A percentile compares a stretch with the other conserved stretches of the same genome.
These are phyloP conservation scores for Tephrocybe rancida DNA, from an alignment of 768 basidiomycete species.

Conservation along the genomic window DNA sequence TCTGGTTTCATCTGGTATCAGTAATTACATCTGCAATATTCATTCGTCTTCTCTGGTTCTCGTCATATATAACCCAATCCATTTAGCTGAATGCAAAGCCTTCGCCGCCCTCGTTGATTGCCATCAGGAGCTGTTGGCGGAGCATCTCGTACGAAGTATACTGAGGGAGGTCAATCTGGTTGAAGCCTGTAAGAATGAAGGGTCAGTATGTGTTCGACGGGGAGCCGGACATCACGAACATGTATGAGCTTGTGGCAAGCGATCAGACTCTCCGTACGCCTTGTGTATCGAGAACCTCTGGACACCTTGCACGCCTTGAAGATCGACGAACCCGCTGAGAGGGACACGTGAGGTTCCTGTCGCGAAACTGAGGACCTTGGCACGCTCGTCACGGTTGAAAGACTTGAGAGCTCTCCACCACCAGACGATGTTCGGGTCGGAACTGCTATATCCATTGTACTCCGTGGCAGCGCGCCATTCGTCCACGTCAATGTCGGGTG, in stretches of 20 bases:
- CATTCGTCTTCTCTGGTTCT: slow-evolving; percentile 1
- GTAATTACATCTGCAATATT: slow-evolving; percentile 13
- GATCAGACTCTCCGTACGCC: slow-evolving; percentile 84
- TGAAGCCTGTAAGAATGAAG: slow-evolving; percentile 63
- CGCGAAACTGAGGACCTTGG: slow-evolving; percentile 96
- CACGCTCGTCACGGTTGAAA: slow-evolving; percentile 94
- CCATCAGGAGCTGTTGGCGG: slow-evolving; percentile 84
- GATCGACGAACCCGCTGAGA: slow-evolving; percentile 89
- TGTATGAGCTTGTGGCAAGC: slow-evolving; percentile 89
- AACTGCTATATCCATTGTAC: slow-evolving; percentile 84
- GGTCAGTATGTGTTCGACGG: slow-evolving; percentile 15
- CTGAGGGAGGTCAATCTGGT: slow-evolving; percentile 92
- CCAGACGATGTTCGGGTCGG: slow-evolving; percentile 97
- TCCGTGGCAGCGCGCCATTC: slow-evolving; percentile 95
- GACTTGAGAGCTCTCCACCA: slow-evolving; percentile 99
- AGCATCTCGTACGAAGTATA: slow-evolving; percentile 98
- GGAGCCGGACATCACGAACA: slow-evolving; percentile 49
- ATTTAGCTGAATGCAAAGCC: slow-evolving; percentile 82
- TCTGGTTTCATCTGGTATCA: slow-evolving; percentile 14
- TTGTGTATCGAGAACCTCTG: slow-evolving; percentile 96
- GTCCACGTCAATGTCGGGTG: slow-evolving; percentile 98
- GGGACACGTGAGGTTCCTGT: slow-evolving; percentile 93
- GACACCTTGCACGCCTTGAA: slow-evolving; percentile 94
- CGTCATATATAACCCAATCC: slow-evolving; percentile 31
- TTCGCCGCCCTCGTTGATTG: slow-evolving; percentile 95